Evolutionary conservation across 345 rosid genomes (phyloP), one percentile per base, ranked within the genome.

Genomic region (Stellera chamaejasme): DNA sequence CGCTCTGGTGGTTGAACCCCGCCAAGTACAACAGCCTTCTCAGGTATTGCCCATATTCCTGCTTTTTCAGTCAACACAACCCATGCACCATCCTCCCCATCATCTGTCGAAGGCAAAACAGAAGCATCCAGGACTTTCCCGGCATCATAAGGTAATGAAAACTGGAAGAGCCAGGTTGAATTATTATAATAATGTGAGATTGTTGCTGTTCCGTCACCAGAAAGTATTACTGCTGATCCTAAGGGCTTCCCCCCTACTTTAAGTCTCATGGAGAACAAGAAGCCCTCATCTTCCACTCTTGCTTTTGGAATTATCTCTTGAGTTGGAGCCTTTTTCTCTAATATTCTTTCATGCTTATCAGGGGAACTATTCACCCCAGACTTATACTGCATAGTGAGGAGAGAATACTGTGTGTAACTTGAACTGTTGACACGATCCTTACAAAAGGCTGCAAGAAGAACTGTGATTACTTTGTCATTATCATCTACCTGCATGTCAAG

Each of bases 261-360:
- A 70, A 92, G 88, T 67, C 76, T 82, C 95, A 92, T 82, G 54
- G 94, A 88, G 75, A 86, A 89, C 63, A 88, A 82, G 78, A 82
- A 81, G 50, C 82, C 80, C 68, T 86, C 96, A 43, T 86, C 88
- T 69, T 92, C 98, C 48, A 88, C 85, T 77, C 91, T 84, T 64
- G 98, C 98, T 81, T 92, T 92, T 45, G 98, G 98, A 58, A 92
- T 88, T 66, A 92, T 84, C 68, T 82, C 98, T 80, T 92, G 96
- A 50, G 82, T 71, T 61, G 93, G 97, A 72, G 79, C 82, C 66
- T 72, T 84, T 76, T 92, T 88, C 87, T 88, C 97, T 75, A 92
- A 75, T 47, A 86, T 68, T 59, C 78, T 72, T 56, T 83, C 82
- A 51, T 68, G 74, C 56, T 47, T 50, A 46, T 69, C 77, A 59